phyloP scores from a whole-genome alignment of 805 yeast genomes.

The Candida silvatica region DNA sequence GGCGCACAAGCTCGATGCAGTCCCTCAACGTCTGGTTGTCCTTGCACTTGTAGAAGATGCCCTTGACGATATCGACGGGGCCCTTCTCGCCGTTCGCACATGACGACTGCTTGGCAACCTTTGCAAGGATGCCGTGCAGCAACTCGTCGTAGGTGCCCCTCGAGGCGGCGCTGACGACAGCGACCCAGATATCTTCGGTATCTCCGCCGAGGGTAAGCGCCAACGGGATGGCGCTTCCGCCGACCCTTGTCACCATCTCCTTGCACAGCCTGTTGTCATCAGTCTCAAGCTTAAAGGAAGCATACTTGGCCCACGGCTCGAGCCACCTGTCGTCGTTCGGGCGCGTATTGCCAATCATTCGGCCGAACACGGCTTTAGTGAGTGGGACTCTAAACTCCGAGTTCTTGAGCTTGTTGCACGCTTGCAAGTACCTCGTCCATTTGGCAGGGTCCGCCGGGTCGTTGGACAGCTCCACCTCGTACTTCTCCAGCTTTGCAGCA shows the following conservation, averaged over 20 bases:
- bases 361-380: not conserved
- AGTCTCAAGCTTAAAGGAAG: not conserved
- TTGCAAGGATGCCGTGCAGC: too few species aligned
- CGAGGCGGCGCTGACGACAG: not conserved
- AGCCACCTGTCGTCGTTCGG: not conserved
- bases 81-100: too few species aligned
- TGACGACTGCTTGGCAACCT: too few species aligned
- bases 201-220: too few species aligned
- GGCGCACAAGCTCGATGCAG: not conserved
- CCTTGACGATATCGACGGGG: not conserved
- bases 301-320: not conserved
- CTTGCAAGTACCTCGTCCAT: constrained; percentile 1
- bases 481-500: not conserved
- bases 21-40: not conserved
- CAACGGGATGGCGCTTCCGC: too few species aligned
- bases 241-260: not conserved
- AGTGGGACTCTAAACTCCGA: not conserved
- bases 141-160: too few species aligned
- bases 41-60: not conserved
- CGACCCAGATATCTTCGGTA: not conserved
- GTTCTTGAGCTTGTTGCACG: not conserved
- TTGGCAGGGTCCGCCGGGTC: not conserved
- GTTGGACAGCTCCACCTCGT: constrained; percentile 1
- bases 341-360: not conserved
- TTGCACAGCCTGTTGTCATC: not conserved